phyloP scores from a whole-genome alignment of 495 filamentous ascomycete genomes.

The Xylaria grammica region DNA sequence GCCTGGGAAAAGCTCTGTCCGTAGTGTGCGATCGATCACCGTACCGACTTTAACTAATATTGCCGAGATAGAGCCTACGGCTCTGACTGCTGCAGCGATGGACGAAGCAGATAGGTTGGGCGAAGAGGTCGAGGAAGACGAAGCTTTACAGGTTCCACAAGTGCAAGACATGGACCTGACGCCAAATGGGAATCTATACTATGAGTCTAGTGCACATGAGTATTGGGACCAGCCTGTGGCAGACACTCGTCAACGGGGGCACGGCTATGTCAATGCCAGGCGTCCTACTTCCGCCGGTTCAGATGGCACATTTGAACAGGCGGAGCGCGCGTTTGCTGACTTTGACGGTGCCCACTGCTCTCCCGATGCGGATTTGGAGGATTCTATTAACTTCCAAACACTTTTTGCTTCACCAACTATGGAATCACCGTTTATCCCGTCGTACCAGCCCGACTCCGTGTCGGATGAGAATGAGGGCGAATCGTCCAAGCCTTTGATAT shows the following conservation, averaged over 20 bases:
- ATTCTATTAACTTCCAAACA: conserved; percentile 30
- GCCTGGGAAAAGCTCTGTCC: conserved; percentile 51
- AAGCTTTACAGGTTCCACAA: conserved; percentile 29
- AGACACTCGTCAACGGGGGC: conserved; percentile 33
- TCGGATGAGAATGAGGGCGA: conserved; percentile 24
- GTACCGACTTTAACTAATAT: conserved; percentile 52
- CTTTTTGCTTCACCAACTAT: conserved; percentile 33
- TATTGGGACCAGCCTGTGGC: conserved; percentile 35
- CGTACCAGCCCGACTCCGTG: conserved; percentile 27
- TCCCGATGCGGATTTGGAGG: conserved; percentile 45
- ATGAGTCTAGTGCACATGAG: conserved; percentile 25
- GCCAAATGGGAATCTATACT: conserved; percentile 31
- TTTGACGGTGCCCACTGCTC: conserved; percentile 94
- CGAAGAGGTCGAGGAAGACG: conserved; percentile 39
- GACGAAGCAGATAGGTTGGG: conserved; percentile 50
- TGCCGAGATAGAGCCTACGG: conserved; percentile 51
- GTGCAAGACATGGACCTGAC: conserved; percentile 31
- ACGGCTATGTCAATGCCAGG: conserved; percentile 30
- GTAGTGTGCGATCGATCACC: conserved; percentile 46
- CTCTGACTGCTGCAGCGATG: conserved; percentile 49
- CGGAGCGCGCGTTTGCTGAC: conserved; percentile 75
- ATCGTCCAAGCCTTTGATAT: conserved; percentile 26
- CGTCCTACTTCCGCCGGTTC: conserved; percentile 61
- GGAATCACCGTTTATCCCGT: conserved; percentile 25
- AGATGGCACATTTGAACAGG: conserved; percentile 71